Conservation (phyloP, 352 stramenopile species). For the Phytopythium ostracodes region DNA sequence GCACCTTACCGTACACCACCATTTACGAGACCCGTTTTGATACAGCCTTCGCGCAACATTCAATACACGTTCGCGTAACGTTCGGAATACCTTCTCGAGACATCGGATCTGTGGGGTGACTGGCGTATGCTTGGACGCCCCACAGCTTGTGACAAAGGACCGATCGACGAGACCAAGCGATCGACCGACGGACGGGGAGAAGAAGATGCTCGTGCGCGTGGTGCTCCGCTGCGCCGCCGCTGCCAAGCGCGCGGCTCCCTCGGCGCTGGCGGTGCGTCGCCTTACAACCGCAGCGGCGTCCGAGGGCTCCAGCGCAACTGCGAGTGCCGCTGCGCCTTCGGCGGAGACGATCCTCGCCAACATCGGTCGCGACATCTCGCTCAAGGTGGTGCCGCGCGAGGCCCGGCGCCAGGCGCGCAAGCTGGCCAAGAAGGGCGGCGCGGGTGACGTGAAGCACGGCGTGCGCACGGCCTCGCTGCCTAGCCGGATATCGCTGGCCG, state of each 20-base stretch:
- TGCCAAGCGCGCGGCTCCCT: constrained; percentile 1
- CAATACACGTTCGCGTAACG: not conserved
- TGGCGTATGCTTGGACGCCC: not conserved
- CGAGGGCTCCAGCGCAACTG: not conserved
- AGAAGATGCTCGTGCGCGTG: constrained; percentile 19
- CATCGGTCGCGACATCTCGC: constrained; percentile 51
- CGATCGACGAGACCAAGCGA: not conserved
- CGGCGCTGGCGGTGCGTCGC: constrained; percentile 9
- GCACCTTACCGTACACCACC: not conserved
- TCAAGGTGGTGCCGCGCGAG: constrained; percentile 56
- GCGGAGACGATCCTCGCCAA: constrained; percentile 16
- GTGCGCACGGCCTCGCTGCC: constrained; percentile 76
- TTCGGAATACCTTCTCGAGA: not conserved
- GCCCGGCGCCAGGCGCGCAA: constrained; percentile 55
- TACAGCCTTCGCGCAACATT: not conserved
- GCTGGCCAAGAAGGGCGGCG: constrained; percentile 27
- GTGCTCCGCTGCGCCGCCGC: constrained; percentile 24
- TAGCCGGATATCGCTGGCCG: constrained; percentile 59
- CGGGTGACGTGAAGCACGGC: constrained; percentile 24
- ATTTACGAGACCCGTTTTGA: not conserved
- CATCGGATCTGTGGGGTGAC: constrained; percentile 3
- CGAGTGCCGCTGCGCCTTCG: constrained; percentile 5
- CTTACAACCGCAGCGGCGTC: constrained; percentile 7
- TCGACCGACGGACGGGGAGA: not conserved
- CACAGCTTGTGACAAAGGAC: not conserved